phyloP scores from a whole-genome alignment of 2,329 filamentous ascomycete species.

The Thyridium curvatum region DNA sequence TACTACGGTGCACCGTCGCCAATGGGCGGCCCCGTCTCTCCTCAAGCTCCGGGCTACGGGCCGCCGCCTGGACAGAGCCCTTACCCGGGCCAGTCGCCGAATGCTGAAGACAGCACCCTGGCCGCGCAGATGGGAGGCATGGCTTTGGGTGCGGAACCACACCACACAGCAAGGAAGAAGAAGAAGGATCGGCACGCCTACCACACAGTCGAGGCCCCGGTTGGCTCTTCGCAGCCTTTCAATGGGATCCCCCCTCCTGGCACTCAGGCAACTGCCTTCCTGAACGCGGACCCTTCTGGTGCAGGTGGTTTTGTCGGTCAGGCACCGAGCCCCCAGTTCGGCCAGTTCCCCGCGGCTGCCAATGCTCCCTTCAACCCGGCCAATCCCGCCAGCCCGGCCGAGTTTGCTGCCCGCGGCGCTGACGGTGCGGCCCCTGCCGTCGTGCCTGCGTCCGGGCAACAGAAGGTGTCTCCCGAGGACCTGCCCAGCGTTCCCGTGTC shows the following conservation, averaged over 20 bases:
- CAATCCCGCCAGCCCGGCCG: constrained; percentile 31
- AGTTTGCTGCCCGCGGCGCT: constrained; percentile 37
- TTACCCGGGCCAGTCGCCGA: constrained; percentile 23
- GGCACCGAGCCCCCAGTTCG: constrained; percentile 36
- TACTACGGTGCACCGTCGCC: constrained; percentile 26
- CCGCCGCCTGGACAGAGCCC: constrained; percentile 18
- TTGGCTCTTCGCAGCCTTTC: constrained; percentile 61
- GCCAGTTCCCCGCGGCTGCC: constrained; percentile 57
- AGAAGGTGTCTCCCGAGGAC: constrained; percentile 81
- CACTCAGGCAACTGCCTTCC: constrained; percentile 48
- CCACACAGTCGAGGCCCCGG: constrained; percentile 72
- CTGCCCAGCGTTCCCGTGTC: constrained; percentile 86
- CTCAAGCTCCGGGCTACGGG: constrained; percentile 21
- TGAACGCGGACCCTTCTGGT: constrained; percentile 47
- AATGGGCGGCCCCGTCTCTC: constrained; percentile 16
- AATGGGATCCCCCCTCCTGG: constrained; percentile 59
- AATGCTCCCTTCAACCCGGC: constrained; percentile 44
- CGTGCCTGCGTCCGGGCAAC: constrained; percentile 58
- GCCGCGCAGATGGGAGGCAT: constrained; percentile 74
- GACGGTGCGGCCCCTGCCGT: constrained; percentile 34
- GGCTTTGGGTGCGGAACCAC: constrained; percentile 52
- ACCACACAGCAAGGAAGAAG: constrained; percentile 56
- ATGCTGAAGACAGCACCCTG: constrained; percentile 41
- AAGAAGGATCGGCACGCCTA: constrained; percentile 96
- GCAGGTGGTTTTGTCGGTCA: constrained; percentile 36